A percentile compares a stretch with the other conserved stretches of the same genome.
Conservation (phyloP, 2,329 filamentous ascomycete genomes). For the Triangularia verruculosa region DNA sequence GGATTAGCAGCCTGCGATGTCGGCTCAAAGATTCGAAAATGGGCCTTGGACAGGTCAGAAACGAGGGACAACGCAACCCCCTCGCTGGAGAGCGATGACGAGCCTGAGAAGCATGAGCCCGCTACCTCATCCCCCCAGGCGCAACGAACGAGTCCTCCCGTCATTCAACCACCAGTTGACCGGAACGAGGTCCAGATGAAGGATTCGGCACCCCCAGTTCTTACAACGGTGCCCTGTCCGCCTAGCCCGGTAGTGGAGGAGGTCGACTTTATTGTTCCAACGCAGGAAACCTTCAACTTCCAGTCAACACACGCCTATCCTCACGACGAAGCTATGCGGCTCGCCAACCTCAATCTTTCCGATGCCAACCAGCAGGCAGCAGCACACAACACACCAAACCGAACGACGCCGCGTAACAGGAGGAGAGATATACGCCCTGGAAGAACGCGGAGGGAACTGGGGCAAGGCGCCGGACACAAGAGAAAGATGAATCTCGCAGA, state of each 20-base stretch:
- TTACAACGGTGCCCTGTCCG: constrained; percentile 22
- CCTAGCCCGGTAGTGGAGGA: constrained; percentile 27
- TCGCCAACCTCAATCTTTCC: constrained; percentile 59
- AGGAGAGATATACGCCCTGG: constrained; percentile 19
- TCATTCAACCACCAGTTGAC: constrained; percentile 34
- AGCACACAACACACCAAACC: constrained; percentile 20
- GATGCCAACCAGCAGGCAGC: constrained; percentile 47
- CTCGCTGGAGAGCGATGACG: constrained; percentile 53
- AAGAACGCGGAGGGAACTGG: constrained; percentile 39
- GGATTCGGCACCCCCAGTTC: constrained; percentile 35
- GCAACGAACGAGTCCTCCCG: constrained; percentile 45
- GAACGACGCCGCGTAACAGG: constrained; percentile 30
- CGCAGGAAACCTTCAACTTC: constrained; percentile 66
- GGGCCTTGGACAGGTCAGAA: constrained; percentile 68
- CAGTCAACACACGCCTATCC: constrained; percentile 62
- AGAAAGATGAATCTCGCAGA: constrained; percentile 70
- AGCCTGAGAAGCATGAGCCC: constrained; percentile 60
- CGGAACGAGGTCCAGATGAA: constrained; percentile 36
- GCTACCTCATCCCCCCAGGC: constrained; percentile 55
- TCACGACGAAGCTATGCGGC: constrained; percentile 55
- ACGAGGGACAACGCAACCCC: constrained; percentile 54
- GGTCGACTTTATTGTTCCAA: constrained; percentile 48
- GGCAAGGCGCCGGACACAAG: constrained; percentile 67
- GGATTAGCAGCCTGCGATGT: constrained; percentile 78
- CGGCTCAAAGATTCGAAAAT: constrained; percentile 53